phyloP scores from a whole-genome alignment of 768 basidiomycete genomes.

The Coprinopsis strossmayeri region DNA sequence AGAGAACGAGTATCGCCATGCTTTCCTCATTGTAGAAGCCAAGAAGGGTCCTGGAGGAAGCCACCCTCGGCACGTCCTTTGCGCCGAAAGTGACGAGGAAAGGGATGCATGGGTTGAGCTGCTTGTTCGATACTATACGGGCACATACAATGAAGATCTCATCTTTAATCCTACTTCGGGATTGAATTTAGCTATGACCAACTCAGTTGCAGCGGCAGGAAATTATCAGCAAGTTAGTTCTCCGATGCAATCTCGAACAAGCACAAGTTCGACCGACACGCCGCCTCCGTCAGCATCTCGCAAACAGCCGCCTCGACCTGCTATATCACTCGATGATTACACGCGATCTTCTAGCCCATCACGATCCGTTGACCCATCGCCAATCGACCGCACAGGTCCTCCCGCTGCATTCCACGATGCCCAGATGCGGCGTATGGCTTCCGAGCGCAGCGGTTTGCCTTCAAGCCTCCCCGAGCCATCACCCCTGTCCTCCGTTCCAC shows the following conservation, averaged over 20 bases:
- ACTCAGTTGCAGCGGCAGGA: slow-evolving; percentile 19
- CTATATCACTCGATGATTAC: slow-evolving; percentile 31
- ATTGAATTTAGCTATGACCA: slow-evolving; percentile 21
- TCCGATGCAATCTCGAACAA: slow-evolving; percentile 47
- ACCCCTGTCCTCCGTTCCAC: slow-evolving; percentile 55
- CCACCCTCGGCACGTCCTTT: slow-evolving; percentile 83
- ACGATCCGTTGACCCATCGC: slow-evolving; percentile 44
- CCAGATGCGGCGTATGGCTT: slow-evolving; percentile 29
- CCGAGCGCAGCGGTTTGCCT: slow-evolving; percentile 38
- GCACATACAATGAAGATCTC: slow-evolving; percentile 71
- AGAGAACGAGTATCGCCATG: slow-evolving; percentile 93
- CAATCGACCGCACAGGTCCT: slow-evolving; percentile 32
- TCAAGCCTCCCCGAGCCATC: slow-evolving; percentile 49
- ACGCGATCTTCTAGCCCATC: slow-evolving; percentile 46
- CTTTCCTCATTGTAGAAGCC: slow-evolving; percentile 93
- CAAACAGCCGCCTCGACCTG: slow-evolving; percentile 29
- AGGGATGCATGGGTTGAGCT: slow-evolving; percentile 94
- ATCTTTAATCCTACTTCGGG: slow-evolving; percentile 32
- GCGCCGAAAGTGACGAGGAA: slow-evolving; percentile 92
- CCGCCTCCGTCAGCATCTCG: slow-evolving; percentile 23
- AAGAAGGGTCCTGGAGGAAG: slow-evolving; percentile 66
- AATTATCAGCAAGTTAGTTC: slow-evolving; percentile 13
- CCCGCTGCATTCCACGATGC: slow-evolving; percentile 25
- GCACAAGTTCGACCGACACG: slow-evolving; percentile 39
- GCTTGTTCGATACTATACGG: slow-evolving; percentile 82